Base-by-base conservation (phyloP, 768 basidiomycete genomes). In the Pisolithus sp. region DNA sequence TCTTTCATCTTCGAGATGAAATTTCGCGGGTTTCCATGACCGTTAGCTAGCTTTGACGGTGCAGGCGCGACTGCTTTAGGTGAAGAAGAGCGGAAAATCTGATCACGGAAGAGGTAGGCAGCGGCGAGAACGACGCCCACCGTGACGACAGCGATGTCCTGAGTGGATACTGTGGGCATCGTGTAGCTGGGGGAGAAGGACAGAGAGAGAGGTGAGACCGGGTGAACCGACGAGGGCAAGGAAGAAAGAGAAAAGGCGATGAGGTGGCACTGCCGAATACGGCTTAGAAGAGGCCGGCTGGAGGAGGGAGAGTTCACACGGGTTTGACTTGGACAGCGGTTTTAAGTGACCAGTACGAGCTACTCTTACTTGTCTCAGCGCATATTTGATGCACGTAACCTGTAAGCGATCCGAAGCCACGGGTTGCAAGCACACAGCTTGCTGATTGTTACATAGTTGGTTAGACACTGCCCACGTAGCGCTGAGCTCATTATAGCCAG, bases 1-100 rank as follows among this genome's bases (percentile, higher is more conserved):
- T 86, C 83, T 72, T 93, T 89, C 92, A 97, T 93, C 74, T 94
- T 94, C 12, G 83, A 81, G 39, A 96, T 79, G 64, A 96, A 96
- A 68, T 98, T 93, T 41, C 94, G 76, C n/a, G 93, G 92, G 62
- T 96, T 92, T 2, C 83, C 86, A 52, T 79, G 80, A 45, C 83
- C 87, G 73, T 86, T 86, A 37, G 73, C 65, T 0, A 54, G 39
- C 38, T 72, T 70, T 49, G 78, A 76, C 30, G 78, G 66, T 24
- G 76, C 57, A 24, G 74, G 53, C 0, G 82, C 75, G 31, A 75
- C 71, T 9, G 73, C 59, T 65, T 84, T 88, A 20, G 81, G 78
- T 57, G 85, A 83, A 20, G 84, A 76, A 7, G 83, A 72, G 52
- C 80, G 67, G 58, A 90, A 90, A 9, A 93, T 67, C 64, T 85